Base-by-base conservation (phyloP, 202 grass and related monocot species). In the Panicum hallii region DNA sequence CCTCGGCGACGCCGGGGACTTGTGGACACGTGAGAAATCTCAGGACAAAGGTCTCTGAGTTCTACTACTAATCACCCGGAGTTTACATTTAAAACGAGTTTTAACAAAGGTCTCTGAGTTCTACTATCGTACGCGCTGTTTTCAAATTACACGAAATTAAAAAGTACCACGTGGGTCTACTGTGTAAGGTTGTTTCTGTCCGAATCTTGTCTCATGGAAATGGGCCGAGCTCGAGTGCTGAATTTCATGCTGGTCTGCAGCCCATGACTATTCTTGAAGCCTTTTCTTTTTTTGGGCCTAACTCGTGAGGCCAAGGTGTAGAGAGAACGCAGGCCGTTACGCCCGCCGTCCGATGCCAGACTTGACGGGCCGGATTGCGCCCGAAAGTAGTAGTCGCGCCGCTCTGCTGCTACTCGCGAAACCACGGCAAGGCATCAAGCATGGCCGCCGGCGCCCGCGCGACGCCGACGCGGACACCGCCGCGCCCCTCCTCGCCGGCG, bases 381-480 rank as follows among this genome's bases (percentile, higher is more conserved):
- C 17, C 3, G 32, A 26, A 54, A 0, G 67, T 42, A 23, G 62
- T 20, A 19, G 17, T 40, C 28, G 22, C 2, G 60, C 41, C 43
- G 17, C 26, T 16, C 70, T 4, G 20, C 23, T 28, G 43, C 42
- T 28, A 3, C 72, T 56, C 36, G 74, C 54, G 36, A 9, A 52
- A 79, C 77, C 62, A 79, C 60, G 46, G 63, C 47, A 1, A 14
- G 44, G 47, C 43, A 34, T 6, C 28, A 17, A 66, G 6, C 62
- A 74, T 71, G 83, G 76, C 57, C 41, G 76, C 57, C 41, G 77
- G 71, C 38, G 56, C 44, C 22, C 28, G 80, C 11, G 5, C 60
- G 7, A 67, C 46, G 54, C 66, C 74, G 46, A 54, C 82, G 32
- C 20, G 79, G 47, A 60, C 79, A 17, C 44, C 67, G 30, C 63